Percentiles rank a stretch among this genome's conserved stretches.
These are phyloP conservation scores for Neocallimastix lanati DNA, from an alignment of 192 early-diverging fungal species.

Conservation along the genomic window DNA sequence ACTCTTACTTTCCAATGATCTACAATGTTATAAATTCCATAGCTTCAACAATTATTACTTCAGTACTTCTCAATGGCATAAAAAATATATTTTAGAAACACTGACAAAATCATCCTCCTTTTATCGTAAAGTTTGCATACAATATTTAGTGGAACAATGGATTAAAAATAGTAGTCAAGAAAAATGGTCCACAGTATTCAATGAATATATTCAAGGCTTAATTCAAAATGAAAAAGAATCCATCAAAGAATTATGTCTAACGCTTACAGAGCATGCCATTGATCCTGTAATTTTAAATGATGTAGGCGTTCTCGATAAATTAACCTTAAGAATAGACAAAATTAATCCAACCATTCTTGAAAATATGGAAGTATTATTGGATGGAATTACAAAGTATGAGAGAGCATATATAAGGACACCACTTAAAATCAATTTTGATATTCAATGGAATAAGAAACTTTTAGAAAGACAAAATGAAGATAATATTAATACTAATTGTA, in stretches of 20 bases:
- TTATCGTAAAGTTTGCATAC: not conserved
- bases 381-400: no score
- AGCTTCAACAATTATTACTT: not conserved
- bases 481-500: no score
- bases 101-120: not conserved
- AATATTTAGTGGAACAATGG: not conserved
- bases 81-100: not conserved
- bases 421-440: no score
- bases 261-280: not conserved
- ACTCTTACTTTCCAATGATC: not conserved
- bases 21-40: not conserved
- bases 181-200: not conserved
- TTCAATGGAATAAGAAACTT: not conserved
- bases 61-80: not conserved
- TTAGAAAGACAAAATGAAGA: not conserved
- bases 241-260: not conserved
- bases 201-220: not conserved
- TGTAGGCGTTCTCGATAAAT: not conserved
- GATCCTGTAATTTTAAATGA: not conserved
- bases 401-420: no score
- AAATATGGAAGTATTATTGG: not conserved
- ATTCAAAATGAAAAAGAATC: not conserved
- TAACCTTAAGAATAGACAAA: not conserved
- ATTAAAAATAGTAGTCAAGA: not conserved
- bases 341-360: not conserved